Conservation (phyloP, 225 moss, liverwort and hornwort species). For the Marchantia polymorpha region DNA sequence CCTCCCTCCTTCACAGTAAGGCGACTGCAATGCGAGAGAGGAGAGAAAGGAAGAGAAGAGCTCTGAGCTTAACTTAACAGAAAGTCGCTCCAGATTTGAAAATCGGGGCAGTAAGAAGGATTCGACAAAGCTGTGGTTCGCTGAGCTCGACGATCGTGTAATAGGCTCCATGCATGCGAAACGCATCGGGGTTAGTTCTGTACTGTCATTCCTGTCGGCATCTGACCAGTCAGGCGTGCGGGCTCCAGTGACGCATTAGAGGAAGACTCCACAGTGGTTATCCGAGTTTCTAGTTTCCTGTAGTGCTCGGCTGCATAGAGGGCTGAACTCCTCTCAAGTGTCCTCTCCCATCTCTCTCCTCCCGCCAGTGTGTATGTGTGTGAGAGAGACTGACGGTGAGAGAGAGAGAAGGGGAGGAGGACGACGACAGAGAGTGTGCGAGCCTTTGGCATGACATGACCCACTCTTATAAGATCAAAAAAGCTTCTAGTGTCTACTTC, state of each 20-base stretch:
- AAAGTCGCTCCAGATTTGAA: neutral
- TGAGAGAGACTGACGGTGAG: neutral
- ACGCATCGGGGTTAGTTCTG: conserved; percentile 7
- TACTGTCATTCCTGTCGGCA: neutral
- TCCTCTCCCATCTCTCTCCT: neutral
- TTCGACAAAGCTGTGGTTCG: neutral
- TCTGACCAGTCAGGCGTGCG: conserved; percentile 10
- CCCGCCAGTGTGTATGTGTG: neutral
- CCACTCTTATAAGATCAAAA: neutral
- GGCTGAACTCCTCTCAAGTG: neutral
- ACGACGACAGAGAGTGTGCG: neutral
- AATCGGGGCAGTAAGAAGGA: neutral
- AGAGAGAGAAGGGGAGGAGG: too few species aligned
- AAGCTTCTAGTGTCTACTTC: neutral
- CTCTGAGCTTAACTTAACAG: neutral
- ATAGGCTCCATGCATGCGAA: neutral
- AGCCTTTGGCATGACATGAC: neutral
- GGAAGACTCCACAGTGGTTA: neutral
- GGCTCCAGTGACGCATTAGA: neutral
- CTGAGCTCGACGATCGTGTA: neutral
- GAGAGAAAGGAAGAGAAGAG: neutral
- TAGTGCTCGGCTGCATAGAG: neutral
- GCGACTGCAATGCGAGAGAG: neutral
- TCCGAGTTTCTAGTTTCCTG: conserved; percentile 5
- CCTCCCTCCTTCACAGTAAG: neutral